phyloP scores from a whole-genome alignment of 495 filamentous ascomycete genomes.

The Oidiodendron maius region DNA sequence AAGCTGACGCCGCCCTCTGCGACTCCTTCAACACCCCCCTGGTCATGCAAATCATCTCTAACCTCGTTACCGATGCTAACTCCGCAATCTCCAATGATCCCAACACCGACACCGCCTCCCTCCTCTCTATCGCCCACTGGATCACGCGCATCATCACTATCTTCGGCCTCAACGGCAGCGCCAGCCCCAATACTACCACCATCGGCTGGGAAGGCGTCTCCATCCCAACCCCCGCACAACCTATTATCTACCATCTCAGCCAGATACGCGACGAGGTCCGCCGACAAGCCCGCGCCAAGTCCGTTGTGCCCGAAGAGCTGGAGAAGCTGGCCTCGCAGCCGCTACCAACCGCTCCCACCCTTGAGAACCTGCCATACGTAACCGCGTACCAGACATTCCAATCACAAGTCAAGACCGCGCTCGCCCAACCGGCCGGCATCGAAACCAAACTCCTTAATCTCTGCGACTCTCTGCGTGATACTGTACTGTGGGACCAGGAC shows the following conservation, averaged over 20 bases:
- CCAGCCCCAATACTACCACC: slow-evolving; percentile 45
- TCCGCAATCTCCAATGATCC: slow-evolving; percentile 45
- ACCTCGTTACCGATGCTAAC: slow-evolving; percentile 71
- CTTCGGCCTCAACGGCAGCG: slow-evolving; percentile 75
- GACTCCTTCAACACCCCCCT: slow-evolving; percentile 87
- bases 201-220: slow-evolving; percentile 75
- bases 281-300: slow-evolving; percentile 32
- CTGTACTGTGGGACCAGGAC: slow-evolving; percentile 57
- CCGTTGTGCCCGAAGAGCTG: slow-evolving; percentile 41
- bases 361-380: slow-evolving; percentile 49
- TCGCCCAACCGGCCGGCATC: slow-evolving; percentile 31
- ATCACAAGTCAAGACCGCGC: slow-evolving; percentile 53
- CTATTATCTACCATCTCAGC: slow-evolving; percentile 54
- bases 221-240: slow-evolving; percentile 45
- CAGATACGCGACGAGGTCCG: slow-evolving; percentile 36
- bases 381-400: slow-evolving; percentile 70
- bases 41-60: slow-evolving; percentile 68
- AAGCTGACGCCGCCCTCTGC: slow-evolving; percentile 60
- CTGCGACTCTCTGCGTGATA: slow-evolving; percentile 84
- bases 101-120: slow-evolving; percentile 42
- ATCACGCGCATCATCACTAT: slow-evolving; percentile 77
- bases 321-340: slow-evolving; percentile 26
- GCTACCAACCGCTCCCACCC: slow-evolving; percentile 36
- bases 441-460: slow-evolving; percentile 51
- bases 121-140: slow-evolving; percentile 65